Percentiles rank a stretch among this genome's conserved stretches.
phyloP scores from a whole-genome alignment of 768 basidiomycete genomes.

The Naematelia encephala region DNA sequence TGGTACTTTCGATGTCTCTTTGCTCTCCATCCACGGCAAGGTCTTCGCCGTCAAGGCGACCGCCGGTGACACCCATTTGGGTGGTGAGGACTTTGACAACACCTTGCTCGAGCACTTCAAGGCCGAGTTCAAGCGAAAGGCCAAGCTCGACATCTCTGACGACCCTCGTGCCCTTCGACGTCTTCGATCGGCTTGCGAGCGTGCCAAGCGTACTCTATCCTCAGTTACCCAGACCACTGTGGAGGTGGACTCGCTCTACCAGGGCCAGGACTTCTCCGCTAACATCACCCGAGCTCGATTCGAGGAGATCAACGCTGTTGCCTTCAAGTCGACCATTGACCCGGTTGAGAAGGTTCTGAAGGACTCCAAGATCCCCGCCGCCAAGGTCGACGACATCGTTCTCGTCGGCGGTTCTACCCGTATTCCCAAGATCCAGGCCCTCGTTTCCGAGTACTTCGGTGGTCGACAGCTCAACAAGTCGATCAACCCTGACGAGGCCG shows the following conservation, averaged over 20 bases:
- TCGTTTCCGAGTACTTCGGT: slow-evolving; percentile 98
- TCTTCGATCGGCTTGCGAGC: slow-evolving; percentile 94
- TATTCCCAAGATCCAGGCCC: slow-evolving; percentile 97
- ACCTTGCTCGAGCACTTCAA: slow-evolving; percentile 97
- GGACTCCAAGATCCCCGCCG: slow-evolving; percentile 95
- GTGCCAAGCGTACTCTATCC: slow-evolving; percentile 97
- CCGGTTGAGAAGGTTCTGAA: slow-evolving; percentile 99
- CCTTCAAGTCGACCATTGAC: slow-evolving; percentile 96
- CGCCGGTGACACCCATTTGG: slow-evolving; percentile 97
- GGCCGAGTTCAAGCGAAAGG: slow-evolving; percentile 97
- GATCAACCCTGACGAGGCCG: slow-evolving; percentile 99
- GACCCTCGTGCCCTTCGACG: slow-evolving; percentile 95
- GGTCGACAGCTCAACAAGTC: slow-evolving; percentile 99
- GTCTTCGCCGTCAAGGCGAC: slow-evolving; percentile 85
- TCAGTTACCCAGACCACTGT: slow-evolving; percentile 98
- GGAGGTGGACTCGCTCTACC: slow-evolving; percentile 95
- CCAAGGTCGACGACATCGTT: slow-evolving; percentile 95
- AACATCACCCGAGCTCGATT: slow-evolving; percentile 99
- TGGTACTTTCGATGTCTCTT: slow-evolving; percentile 99
- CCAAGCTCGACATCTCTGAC: slow-evolving; percentile 94
- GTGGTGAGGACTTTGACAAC: slow-evolving; percentile 99
- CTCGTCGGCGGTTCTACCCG: slow-evolving; percentile 99
- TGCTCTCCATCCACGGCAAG: slow-evolving; percentile 95
- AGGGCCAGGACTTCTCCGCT: slow-evolving; percentile 97
- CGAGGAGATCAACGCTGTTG: slow-evolving; percentile 93